Evolutionary conservation across 1,284 basidiomycete species (phyloP), one percentile per base, ranked within the genome.

Genomic region (Moniliella sp.): DNA sequence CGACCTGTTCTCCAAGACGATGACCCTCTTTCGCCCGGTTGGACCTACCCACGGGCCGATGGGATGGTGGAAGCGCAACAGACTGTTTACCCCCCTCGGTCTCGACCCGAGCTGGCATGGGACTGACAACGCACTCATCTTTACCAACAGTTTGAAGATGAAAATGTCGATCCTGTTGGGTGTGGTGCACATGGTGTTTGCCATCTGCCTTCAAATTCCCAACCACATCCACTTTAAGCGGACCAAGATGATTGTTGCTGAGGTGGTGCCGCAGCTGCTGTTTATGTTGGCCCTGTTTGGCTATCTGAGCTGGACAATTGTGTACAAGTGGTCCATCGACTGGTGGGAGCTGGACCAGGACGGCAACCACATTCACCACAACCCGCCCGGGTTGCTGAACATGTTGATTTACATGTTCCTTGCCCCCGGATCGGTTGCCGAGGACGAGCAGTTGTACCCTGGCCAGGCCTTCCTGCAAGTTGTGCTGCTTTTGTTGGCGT

Each of bases 111-210:
- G 67, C 34, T 99, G 91, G 91, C 84, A 93, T 61, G 83, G 76
- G 19, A 70, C 86, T 5, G 80, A 84, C 48, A 99, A 97, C 59
- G 68, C 68, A 1, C 69, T 99, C 37, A 75, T 94, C 35, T 97
- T 97, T 62, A 80, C 78, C 42, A 97, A 97, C 64, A 94, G 86
- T 35, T 86, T 91, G 69, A 99, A 97, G 75, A 99, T 99, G 91
- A 97, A 99, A 69, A 86, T 97, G 83, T 82, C 83, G 11, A 78
- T 99, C 57, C 74, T 97, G 34, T 66, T 97, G 37, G 91, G 91
- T 64, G 88, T 97, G 45, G 78, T 81, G 46, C 91, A 97, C 62
- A 97, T 97, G 88, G 82, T 88, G 8, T 94, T 97, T 60, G 83
- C 88, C 16, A 71, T 94, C 48, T 91, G 81, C 61, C 69, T 97